These are phyloP conservation scores for Wickerhamiella australiensis DNA, from an alignment of 805 yeast species.

Conservation along the genomic window DNA sequence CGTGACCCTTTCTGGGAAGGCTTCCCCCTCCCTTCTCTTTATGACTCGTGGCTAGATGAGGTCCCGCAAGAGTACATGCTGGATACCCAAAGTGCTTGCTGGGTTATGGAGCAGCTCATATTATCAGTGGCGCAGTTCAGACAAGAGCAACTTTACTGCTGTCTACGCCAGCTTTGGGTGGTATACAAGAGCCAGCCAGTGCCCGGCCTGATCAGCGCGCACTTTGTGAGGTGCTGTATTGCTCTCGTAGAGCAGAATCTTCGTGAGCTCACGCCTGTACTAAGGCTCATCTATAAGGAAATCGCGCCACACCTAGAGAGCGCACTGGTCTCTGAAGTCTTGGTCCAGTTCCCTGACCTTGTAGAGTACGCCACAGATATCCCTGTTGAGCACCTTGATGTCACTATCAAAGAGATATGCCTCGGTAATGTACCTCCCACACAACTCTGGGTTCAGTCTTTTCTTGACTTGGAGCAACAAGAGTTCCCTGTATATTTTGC, in stretches of 20 bases:
- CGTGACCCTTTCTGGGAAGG: background rate
- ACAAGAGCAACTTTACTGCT: background rate
- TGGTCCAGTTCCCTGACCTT: constrained; percentile 4
- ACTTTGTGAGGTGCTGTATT: constrained; percentile 1
- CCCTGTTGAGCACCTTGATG: background rate
- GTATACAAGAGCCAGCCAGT: background rate
- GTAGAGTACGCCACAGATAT: background rate
- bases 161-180: background rate
- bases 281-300: background rate
- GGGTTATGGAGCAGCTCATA: constrained; percentile 9
- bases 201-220: background rate
- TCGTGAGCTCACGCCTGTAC: background rate
- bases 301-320: background rate
- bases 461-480: background rate
- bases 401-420: background rate
- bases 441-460: background rate
- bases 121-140: background rate
- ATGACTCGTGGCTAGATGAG: background rate
- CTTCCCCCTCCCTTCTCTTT: background rate
- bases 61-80: background rate
- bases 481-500: constrained; percentile 4
- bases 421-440: background rate
- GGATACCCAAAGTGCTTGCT: background rate
- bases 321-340: background rate
- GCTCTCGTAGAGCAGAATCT: background rate